phyloP scores from a whole-genome alignment of 345 rosid species.

The Alliaria petiolata region DNA sequence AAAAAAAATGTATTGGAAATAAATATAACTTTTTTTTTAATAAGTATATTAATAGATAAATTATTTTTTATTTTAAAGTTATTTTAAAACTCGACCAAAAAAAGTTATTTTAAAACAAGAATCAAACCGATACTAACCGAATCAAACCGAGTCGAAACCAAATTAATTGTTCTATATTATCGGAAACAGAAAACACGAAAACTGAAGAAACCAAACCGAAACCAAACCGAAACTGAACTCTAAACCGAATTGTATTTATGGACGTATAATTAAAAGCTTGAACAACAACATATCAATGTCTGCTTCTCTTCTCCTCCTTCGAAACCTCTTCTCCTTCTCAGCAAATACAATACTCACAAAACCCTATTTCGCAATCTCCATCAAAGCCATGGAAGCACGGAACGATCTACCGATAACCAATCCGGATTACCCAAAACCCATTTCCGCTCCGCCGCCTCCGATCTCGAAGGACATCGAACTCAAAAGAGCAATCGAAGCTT shows the following conservation, averaged over 20 bases:
- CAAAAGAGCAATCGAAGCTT: constrained; percentile 72
- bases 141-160: too few species aligned
- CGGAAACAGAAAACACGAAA: not conserved
- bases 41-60: too few species aligned
- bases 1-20: too few species aligned
- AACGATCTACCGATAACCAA: not conserved
- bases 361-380: constrained; percentile 19
- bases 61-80: too few species aligned
- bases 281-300: not conserved
- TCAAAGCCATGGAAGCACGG: constrained; percentile 27
- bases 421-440: constrained; percentile 59
- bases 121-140: too few species aligned
- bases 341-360: constrained; percentile 29
- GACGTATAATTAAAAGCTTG: not conserved
- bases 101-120: too few species aligned
- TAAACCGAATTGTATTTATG: not conserved
- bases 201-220: not conserved
- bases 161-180: not conserved
- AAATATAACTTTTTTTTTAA: too few species aligned
- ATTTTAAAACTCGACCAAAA: too few species aligned
- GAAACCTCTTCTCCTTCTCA: constrained; percentile 14
- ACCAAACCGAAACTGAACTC: too few species aligned
- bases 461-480: constrained; percentile 72
- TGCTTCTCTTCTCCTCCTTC: not conserved
- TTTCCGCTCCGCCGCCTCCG: constrained; percentile 65